Percentiles rank a stretch among this genome's conserved stretches.
These are phyloP conservation scores for Suillus subalutaceus DNA, from an alignment of 768 basidiomycete genomes.

Conservation along the genomic window DNA sequence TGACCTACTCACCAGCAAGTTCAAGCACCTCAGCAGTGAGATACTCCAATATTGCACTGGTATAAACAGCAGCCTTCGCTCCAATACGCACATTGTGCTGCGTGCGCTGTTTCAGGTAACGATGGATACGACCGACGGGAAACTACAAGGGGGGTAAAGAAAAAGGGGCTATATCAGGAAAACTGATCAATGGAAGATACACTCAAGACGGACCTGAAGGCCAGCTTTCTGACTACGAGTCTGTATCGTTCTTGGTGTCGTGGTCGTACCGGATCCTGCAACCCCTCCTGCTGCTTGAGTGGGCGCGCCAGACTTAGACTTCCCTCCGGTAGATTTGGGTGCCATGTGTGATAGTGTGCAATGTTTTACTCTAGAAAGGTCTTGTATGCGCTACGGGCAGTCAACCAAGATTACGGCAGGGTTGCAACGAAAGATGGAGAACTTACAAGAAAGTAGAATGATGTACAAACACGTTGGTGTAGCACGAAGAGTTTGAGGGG, in stretches of 20 bases:
- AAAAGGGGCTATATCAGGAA: conserved; percentile 12
- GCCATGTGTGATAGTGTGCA: conserved; percentile 37
- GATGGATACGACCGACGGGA: conserved; percentile 96
- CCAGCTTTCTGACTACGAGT: conserved; percentile 86
- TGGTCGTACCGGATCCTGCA: conserved; percentile 31
- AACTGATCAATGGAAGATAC: not conserved
- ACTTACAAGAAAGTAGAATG: not conserved
- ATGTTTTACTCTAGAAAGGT: not conserved
- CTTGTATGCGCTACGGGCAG: not conserved
- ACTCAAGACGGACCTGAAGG: conserved; percentile 62
- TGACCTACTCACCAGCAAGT: conserved; percentile 71
- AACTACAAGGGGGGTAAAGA: conserved; percentile 53
- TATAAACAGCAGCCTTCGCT: conserved; percentile 97
- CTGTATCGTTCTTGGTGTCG: conserved; percentile 46
- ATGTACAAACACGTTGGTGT: not conserved
- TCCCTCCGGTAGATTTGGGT: conserved; percentile 61
- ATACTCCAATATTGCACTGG: conserved; percentile 95
- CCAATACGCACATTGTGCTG: conserved; percentile 95
- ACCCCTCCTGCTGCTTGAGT: conserved; percentile 14
- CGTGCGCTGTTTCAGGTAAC: conserved; percentile 90
- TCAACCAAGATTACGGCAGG: not conserved
- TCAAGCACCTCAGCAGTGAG: conserved; percentile 96
- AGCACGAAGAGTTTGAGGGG: not conserved
- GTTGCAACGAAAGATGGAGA: not conserved
- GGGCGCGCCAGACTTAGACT: conserved; percentile 53